Percentiles rank a stretch among this genome's conserved stretches.
Conservation (phyloP, 345 rosid species). For the Barbarea vulgaris region DNA sequence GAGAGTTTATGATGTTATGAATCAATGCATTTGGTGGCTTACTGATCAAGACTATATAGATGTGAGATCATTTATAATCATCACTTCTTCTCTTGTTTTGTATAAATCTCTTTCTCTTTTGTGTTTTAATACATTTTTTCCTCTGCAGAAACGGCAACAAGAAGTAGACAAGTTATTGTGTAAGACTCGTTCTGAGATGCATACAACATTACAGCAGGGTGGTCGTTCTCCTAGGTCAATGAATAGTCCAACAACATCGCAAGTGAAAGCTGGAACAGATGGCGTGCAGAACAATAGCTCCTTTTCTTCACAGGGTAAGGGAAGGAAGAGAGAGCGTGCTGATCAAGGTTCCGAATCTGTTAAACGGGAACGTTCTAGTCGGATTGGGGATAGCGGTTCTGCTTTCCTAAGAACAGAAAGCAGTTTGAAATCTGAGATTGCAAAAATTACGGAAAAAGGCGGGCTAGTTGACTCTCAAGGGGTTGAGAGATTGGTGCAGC, state of each 20-base stretch:
- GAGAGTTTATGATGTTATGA: constrained; percentile 77
- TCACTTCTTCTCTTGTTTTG: background rate
- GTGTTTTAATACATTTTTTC: background rate
- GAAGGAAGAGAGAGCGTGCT: constrained; percentile 86
- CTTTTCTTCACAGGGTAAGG: constrained; percentile 67
- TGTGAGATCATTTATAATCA: constrained; percentile 60
- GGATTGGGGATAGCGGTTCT: constrained; percentile 71
- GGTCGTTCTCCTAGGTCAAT: constrained; percentile 81
- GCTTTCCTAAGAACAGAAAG: constrained; percentile 58
- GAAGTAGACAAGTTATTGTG: constrained; percentile 75
- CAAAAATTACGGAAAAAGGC: constrained; percentile 77
- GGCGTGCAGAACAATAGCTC: constrained; percentile 62
- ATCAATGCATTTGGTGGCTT: constrained; percentile 88
- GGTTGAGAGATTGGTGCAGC: constrained; percentile 81
- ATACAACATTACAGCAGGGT: constrained; percentile 72
- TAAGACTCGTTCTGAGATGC: constrained; percentile 75
- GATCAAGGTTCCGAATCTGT: constrained; percentile 76
- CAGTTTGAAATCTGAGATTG: constrained; percentile 64
- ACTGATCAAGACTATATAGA: constrained; percentile 85
- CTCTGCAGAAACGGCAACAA: constrained; percentile 62
- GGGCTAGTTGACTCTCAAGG: constrained; percentile 76
- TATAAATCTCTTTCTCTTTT: background rate
- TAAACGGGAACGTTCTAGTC: constrained; percentile 69
- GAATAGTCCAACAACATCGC: constrained; percentile 79
- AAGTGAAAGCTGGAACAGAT: constrained; percentile 71